Evolutionary conservation across 2,329 filamentous ascomycete species (phyloP).

Genomic region (Emmonsia crescens): DNA sequence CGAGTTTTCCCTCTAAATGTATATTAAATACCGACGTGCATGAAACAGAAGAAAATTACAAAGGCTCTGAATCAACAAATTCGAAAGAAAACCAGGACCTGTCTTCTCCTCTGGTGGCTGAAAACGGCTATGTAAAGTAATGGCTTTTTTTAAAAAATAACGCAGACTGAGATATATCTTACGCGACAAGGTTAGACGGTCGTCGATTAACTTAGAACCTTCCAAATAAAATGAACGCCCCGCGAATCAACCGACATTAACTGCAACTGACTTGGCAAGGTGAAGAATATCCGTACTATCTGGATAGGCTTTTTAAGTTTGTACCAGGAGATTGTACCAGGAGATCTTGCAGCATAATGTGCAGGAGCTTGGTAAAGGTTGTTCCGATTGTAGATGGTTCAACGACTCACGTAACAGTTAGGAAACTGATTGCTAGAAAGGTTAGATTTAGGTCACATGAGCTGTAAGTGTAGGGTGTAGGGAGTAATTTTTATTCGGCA

Average conservation of each 20-base stretch:
- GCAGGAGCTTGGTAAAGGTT: not conserved
- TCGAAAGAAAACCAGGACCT: too few relatives aligned
- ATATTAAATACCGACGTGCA: not conserved
- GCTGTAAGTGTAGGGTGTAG: too few relatives aligned
- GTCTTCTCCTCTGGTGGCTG: too few relatives aligned
- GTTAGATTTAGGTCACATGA: too few relatives aligned
- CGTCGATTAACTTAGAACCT: not conserved
- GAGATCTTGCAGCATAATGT: not conserved
- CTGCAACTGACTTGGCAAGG: not conserved
- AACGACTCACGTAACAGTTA: not conserved
- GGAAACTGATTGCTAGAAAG: too few relatives aligned
- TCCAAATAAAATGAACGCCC: not conserved
- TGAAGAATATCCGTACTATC: not conserved
- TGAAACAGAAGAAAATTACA: too few relatives aligned
- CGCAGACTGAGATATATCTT: too few relatives aligned
- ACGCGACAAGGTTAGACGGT: too few relatives aligned
- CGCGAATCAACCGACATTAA: not conserved
- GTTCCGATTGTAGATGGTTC: not conserved
- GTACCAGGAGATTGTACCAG: not conserved
- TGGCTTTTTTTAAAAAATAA: too few relatives aligned
- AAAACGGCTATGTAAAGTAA: not conserved
- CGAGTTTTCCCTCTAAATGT: not conserved
- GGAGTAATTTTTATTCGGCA: too few relatives aligned
- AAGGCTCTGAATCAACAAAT: too few relatives aligned
- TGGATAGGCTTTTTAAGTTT: not conserved